Conservation (phyloP, 1,284 basidiomycete genomes). For the Schizophyllum amplum region DNA sequence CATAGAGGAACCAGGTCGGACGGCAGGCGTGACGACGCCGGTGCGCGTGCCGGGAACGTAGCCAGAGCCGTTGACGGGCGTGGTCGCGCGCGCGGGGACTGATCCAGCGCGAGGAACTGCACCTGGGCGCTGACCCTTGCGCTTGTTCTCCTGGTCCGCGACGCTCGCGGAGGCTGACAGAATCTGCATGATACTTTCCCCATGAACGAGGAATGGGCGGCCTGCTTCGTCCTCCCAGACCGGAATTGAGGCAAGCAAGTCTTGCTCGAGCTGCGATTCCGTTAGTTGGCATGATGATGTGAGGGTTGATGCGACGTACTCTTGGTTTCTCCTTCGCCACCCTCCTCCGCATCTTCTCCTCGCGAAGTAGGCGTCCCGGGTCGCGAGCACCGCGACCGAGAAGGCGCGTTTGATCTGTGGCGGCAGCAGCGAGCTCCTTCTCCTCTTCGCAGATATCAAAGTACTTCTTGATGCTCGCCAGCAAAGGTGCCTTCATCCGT, state of each 20-base stretch:
- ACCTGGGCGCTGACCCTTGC: slow-evolving; percentile 31
- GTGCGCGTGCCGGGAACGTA: slow-evolving; percentile 25
- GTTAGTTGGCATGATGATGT: slow-evolving; percentile 1
- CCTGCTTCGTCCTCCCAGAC: slow-evolving; percentile 82
- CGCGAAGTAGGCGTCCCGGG: slow-evolving; percentile 73
- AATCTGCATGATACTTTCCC: slow-evolving; percentile 74
- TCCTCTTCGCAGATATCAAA: slow-evolving; percentile 88
- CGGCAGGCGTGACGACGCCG: slow-evolving; percentile 45
- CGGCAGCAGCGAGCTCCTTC: slow-evolving; percentile 77
- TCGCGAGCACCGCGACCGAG: slow-evolving; percentile 73
- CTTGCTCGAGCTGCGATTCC: slow-evolving; percentile 70
- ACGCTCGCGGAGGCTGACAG: slow-evolving; percentile 65
- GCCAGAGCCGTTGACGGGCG: slow-evolving; percentile 36
- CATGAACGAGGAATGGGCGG: slow-evolving; percentile 79
- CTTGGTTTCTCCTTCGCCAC: slow-evolving; percentile 93
- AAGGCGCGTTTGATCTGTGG: slow-evolving; percentile 70
- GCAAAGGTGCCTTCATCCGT: slow-evolving; percentile 66
- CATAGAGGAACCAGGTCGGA: slow-evolving; percentile 37
- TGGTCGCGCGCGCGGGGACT: slow-evolving; percentile 51
- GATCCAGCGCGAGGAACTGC: slow-evolving; percentile 30
- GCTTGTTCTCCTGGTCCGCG: slow-evolving; percentile 72
- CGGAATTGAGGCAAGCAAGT: slow-evolving; percentile 74
- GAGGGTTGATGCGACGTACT: slow-evolving; percentile 38
- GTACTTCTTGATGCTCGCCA: slow-evolving; percentile 81
- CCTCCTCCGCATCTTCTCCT: slow-evolving; percentile 97